Conservation (phyloP, 768 basidiomycete species). For the Tricholoma bakamatsutake region DNA sequence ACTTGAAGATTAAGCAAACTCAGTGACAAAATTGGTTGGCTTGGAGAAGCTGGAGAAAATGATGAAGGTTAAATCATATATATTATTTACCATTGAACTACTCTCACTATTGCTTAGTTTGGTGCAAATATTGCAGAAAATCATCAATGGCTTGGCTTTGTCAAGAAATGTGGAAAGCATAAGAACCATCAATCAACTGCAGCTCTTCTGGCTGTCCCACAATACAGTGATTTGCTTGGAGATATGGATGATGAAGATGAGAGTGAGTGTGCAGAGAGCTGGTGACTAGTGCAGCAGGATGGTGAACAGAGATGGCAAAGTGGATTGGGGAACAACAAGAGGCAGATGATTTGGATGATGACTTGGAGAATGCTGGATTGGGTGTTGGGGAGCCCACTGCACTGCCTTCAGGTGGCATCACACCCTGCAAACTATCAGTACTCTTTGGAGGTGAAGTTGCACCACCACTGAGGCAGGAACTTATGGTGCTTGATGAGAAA, state of each 20-base stretch:
- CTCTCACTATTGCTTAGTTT: not conserved
- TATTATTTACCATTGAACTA: too few relatives aligned
- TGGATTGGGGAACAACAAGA: not conserved
- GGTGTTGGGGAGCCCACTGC: not conserved
- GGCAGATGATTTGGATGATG: not conserved
- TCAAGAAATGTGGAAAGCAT: not conserved
- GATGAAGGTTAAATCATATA: not conserved
- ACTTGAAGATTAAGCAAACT: slow-evolving; percentile 2
- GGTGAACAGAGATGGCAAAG: slow-evolving; percentile 2
- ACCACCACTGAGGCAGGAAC: too few relatives aligned
- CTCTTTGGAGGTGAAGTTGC: not conserved
- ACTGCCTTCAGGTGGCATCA: not conserved
- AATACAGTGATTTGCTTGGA: not conserved
- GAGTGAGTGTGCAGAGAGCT: not conserved
- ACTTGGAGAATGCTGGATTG: not conserved
- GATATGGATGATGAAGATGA: slow-evolving; percentile 1
- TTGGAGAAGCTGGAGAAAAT: slow-evolving; percentile 2
- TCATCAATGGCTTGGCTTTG: not conserved
- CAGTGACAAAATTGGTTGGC: not conserved
- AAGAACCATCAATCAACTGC: not conserved
- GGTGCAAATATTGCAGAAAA: not conserved
- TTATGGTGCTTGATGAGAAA: not conserved
- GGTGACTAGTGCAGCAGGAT: not conserved
- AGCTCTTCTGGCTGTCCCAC: not conserved
- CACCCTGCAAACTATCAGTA: not conserved